Conservation (phyloP, 2,329 filamentous ascomycete species). For the Claviceps sorghi region DNA sequence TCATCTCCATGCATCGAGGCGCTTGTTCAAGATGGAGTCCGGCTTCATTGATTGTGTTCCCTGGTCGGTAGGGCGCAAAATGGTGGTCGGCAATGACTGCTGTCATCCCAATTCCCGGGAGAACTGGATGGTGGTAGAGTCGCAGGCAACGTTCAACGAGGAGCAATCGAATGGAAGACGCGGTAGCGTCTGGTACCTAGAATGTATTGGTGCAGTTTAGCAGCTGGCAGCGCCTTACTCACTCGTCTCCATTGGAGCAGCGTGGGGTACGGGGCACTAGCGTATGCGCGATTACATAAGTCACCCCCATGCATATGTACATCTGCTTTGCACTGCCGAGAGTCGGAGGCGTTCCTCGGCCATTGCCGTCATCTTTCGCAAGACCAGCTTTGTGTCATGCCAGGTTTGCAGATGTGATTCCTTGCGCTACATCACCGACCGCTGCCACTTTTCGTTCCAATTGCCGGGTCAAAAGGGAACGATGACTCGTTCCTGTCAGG, state of each 20-base stretch:
- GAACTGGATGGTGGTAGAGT: neutral
- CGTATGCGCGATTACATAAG: neutral
- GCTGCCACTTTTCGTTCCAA: neutral
- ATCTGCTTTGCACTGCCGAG: neutral
- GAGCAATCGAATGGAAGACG: neutral
- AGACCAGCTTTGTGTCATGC: neutral
- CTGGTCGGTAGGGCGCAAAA: neutral
- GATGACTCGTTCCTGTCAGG: neutral
- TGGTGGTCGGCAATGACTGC: neutral
- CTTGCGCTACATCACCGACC: neutral
- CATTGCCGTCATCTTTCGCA: neutral
- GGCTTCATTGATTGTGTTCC: neutral
- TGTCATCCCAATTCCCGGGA: neutral
- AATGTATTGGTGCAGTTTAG: neutral
- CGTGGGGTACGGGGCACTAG: neutral
- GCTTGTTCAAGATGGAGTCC: neutral
- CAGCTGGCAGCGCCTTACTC: neutral
- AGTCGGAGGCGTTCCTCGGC: neutral
- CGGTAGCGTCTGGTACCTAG: neutral
- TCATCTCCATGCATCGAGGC: slow-evolving; percentile 11
- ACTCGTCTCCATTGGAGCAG: neutral
- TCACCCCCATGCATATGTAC: no score
- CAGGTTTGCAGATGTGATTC: neutral
- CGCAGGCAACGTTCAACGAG: neutral
- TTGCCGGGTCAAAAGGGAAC: neutral